Conservation (phyloP, 1,139 yeast species). For the Casaregolazyma suthepensis region DNA sequence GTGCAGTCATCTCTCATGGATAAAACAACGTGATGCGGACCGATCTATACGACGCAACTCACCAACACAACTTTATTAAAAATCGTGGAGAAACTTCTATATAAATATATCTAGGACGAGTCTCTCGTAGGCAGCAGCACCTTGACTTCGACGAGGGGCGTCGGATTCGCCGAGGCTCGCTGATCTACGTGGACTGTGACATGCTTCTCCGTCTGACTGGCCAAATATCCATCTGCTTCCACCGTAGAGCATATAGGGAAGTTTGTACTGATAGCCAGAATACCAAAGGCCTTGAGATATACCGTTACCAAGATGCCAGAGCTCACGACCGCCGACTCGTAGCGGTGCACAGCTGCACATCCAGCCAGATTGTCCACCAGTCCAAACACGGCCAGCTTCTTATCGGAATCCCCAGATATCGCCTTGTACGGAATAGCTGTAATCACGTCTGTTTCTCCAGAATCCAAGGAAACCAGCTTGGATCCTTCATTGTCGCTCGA, state of each 20-base stretch:
- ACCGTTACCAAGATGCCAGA: slow-evolving; percentile 2
- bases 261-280: slow-evolving; percentile 5
- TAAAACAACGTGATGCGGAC: neutral
- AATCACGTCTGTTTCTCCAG: slow-evolving; percentile 21
- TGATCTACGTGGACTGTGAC: neutral
- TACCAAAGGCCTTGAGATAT: slow-evolving; percentile 5
- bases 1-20: slow-evolving; percentile 1
- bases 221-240: neutral
- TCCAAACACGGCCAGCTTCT: slow-evolving; percentile 21
- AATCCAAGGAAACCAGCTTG: slow-evolving; percentile 13
- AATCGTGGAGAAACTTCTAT: neutral
- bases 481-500: slow-evolving; percentile 10
- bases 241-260: neutral
- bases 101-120: neutral
- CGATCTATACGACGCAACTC: neutral
- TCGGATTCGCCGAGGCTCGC: neutral
- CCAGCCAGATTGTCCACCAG: slow-evolving; percentile 22
- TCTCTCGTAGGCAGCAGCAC: slow-evolving; percentile 4
- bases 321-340: slow-evolving; percentile 3
- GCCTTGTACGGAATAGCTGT: slow-evolving; percentile 21
- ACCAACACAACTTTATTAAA: neutral
- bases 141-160: slow-evolving; percentile 2
- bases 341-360: slow-evolving; percentile 13
- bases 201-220: neutral
- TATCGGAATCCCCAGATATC: slow-evolving; percentile 10